Evolutionary conservation across 2,329 filamentous ascomycete species (phyloP), one percentile per base, ranked within the genome.

Genomic region (Fusarium scirpi): DNA sequence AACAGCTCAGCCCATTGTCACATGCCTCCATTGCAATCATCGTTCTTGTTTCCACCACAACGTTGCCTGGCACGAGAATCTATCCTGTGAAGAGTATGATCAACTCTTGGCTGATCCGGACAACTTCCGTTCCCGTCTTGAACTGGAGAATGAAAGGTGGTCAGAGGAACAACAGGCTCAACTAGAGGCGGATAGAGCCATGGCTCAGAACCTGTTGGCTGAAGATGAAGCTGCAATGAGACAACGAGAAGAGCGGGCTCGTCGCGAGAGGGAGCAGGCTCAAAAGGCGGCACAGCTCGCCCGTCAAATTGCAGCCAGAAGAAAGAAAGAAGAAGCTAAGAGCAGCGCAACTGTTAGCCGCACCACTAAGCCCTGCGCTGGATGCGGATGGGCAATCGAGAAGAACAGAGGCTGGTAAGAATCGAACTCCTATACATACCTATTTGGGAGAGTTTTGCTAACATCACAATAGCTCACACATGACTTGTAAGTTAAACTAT

Each of bases 81-180:
- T 83, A 6, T 80, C 79, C 0, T 85, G 84, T 55, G 77, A 78
- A 0, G 80, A 85, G 64, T 85, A 83, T 41, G 82, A 85, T 46
- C 64, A 71, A 13, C 76, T 81, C 11, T 74, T 79, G 15, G 75
- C 74, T 1, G 78, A 84, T 55, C 81, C 81, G 3, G 76, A 76
- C n/a, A 77, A 78, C 52, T 83, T 82, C 53, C 79, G 76, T 4
- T 80, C 78, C 27, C 73, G 73, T 62, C 76, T 80, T 30, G 82
- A 83, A 58, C 32, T 78, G 1, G 76, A 77, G 20, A 77, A 78
- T n/a, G 76, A 77, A 52, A 75, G 61, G 32, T 77, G 74, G 75
- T 74, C 76, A 44, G 82, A 82, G 34, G 79, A 81, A 20, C 82
- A 82, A n/a, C 80, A 80, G 41, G 84, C 83, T 11, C 83, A 87